Evolutionary conservation across 164 flowering plant genomes (phyloP), one percentile per base, ranked within the genome.

Genomic region (Paratinospora sagittata): DNA sequence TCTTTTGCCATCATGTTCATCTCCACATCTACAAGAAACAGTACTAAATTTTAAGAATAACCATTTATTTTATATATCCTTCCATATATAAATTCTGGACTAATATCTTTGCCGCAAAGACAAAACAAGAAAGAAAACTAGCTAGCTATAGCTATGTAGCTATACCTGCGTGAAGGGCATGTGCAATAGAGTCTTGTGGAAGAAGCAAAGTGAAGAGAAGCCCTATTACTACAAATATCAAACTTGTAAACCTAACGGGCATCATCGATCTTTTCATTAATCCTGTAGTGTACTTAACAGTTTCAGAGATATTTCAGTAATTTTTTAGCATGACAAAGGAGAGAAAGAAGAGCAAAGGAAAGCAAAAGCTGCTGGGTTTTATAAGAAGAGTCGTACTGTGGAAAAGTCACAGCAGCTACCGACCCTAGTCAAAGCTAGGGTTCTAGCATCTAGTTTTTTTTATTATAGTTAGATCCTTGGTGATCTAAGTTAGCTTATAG

Each of bases 391-490:
- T 76, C 36, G 71, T 30, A 30, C 2, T 1, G 34, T 30, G 34
- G 4, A 30, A 4, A 30, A 30, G 34, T 30, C 4, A 30, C 4
- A 30, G 34, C 34, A 30, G 34, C 2, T 4, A 30, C 3, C 47
- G 72, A 66, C 62, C 63, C 71, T 71, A 75, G 85, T 80, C 84
- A 85, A 80, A 81, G 80, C 77, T 79, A 76, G 84, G 85, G 77
- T 79, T 77, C 75, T 80, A 77, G 76, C 60, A 58, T 68, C 66
- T 73, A 26, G 34, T 16, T 8, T 9, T 41, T 70, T 69, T 27
- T 67, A 65, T 68, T n/a, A 74, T 68, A 65, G 61, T 65, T 68
- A 67, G 55, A 34, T 23, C 62, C 70, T 52, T 74, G 71, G 72
- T 74, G n/a, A n/a, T 33, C 24, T 67, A 66, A 63, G 69, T 62